These are phyloP conservation scores for Pichia sp. DNA, from an alignment of 1,139 yeast species.

Conservation along the genomic window DNA sequence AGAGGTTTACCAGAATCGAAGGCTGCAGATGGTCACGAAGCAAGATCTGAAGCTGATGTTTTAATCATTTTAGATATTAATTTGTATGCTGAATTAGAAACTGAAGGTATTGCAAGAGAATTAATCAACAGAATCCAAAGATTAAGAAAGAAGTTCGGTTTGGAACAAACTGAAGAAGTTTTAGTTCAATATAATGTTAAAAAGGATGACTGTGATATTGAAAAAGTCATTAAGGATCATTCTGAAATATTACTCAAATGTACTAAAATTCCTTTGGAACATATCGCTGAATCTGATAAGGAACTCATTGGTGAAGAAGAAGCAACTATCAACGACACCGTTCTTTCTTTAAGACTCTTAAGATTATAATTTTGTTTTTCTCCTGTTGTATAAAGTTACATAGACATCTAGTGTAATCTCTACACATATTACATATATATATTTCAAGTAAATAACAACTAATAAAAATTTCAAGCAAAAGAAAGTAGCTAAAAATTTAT, in stretches of 20 bases:
- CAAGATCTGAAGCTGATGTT: constrained; percentile 83
- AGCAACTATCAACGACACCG: constrained; percentile 80
- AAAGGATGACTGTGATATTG: constrained; percentile 64
- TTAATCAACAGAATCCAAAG: constrained; percentile 95
- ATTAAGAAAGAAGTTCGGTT: constrained; percentile 92
- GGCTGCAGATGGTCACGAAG: constrained; percentile 65
- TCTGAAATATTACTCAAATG: constrained; percentile 67
- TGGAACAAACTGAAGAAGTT: constrained; percentile 93
- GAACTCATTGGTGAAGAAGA: constrained; percentile 81
- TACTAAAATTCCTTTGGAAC: constrained; percentile 56
- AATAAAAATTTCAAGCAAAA: not conserved
- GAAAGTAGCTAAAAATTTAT: not conserved
- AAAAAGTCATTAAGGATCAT: constrained; percentile 57
- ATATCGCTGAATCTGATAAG: constrained; percentile 34
- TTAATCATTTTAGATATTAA: constrained; percentile 84
- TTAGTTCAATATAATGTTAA: constrained; percentile 70
- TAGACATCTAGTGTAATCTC: not conserved
- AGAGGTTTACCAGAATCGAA: constrained; percentile 75
- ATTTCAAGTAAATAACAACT: too few relatives aligned
- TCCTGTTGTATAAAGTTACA: not conserved
- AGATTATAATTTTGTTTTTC: constrained; percentile 37
- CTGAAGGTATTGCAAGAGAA: constrained; percentile 95
- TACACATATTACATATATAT: too few relatives aligned
- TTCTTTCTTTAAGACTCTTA: constrained; percentile 73
- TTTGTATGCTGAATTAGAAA: constrained; percentile 78